Conservation (phyloP, 2,329 filamentous ascomycete species). For the Neonectria punicea region DNA sequence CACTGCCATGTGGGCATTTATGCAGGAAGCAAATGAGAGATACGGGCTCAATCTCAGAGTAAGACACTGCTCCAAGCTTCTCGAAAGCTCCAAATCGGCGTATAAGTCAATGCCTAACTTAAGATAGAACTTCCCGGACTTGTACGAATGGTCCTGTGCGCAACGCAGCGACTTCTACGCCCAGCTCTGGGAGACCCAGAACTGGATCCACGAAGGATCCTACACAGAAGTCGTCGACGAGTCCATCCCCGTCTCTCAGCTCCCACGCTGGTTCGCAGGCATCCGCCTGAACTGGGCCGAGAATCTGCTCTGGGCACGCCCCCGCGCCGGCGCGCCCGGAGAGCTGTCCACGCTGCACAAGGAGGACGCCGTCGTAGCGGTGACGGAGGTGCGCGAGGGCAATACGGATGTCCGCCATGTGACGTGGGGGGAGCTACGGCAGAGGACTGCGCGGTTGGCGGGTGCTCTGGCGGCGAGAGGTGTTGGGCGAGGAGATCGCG, state of each 20-base stretch:
- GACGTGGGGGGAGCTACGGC: conserved; percentile 75
- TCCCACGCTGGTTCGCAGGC: conserved; percentile 83
- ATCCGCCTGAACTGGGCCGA: conserved; percentile 81
- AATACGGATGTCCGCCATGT: conserved; percentile 64
- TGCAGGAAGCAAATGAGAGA: conserved; percentile 71
- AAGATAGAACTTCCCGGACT: conserved; percentile 71
- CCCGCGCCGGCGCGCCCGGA: conserved; percentile 52
- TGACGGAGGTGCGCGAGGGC: conserved; percentile 79
- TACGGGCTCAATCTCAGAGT: conserved; percentile 68
- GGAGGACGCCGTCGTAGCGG: conserved; percentile 75
- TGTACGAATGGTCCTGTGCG: conserved; percentile 76
- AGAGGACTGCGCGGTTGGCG: conserved; percentile 66
- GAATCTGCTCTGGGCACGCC: conserved; percentile 75
- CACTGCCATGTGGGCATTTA: conserved; percentile 75
- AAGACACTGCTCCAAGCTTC: conserved; percentile 19
- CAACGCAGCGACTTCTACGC: conserved; percentile 73
- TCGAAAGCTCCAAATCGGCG: not conserved
- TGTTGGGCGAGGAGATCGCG: conserved; percentile 75
- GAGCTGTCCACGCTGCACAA: conserved; percentile 67
- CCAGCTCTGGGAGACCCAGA: conserved; percentile 68
- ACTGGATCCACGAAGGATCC: conserved; percentile 71
- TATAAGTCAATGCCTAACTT: conserved; percentile 43
- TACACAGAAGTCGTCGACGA: conserved; percentile 75
- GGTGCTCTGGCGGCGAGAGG: conserved; percentile 75
- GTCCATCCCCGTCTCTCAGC: conserved; percentile 71